Percentiles rank a stretch among this genome's conserved stretches.
phyloP scores from a whole-genome alignment of 2,329 filamentous ascomycete species.

The Exophiala aquamarina region DNA sequence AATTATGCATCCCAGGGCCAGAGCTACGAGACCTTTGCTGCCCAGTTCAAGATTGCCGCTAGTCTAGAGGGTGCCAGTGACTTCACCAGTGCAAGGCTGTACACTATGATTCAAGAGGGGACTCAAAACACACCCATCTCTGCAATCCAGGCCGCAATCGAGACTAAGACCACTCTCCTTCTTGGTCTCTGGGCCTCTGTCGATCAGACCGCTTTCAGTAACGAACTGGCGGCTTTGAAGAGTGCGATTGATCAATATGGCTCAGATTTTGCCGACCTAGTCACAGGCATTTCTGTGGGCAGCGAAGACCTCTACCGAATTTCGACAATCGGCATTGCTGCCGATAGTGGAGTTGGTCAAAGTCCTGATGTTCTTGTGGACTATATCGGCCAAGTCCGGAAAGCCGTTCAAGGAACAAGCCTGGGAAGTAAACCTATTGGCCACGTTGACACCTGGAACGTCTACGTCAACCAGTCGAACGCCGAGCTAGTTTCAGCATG shows the following conservation, averaged over 20 bases:
- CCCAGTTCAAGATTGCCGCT: conserved; percentile 38
- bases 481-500: conserved; percentile 59
- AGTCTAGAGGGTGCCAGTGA: conserved; percentile 32
- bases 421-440: conserved; percentile 44
- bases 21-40: conserved; percentile 29
- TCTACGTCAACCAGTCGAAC: conserved; percentile 61
- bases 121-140: conserved; percentile 61
- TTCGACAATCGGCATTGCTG: conserved; percentile 62
- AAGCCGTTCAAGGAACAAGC: conserved; percentile 61
- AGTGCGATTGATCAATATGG: conserved; percentile 66
- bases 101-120: conserved; percentile 62
- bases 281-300: conserved; percentile 76
- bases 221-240: conserved; percentile 69
- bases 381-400: conserved; percentile 70
- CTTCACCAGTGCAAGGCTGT: conserved; percentile 40
- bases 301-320: conserved; percentile 76
- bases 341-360: conserved; percentile 62
- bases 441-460: conserved; percentile 68
- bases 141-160: conserved; percentile 74
- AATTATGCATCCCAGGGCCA: conserved; percentile 31
- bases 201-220: conserved; percentile 57
- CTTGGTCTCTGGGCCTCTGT: conserved; percentile 74
- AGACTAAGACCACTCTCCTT: conserved; percentile 70
- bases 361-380: conserved; percentile 61
- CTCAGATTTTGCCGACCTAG: conserved; percentile 59